phyloP scores from a whole-genome alignment of 2,329 filamentous ascomycete species.

The Cryphonectria carpinicola region DNA sequence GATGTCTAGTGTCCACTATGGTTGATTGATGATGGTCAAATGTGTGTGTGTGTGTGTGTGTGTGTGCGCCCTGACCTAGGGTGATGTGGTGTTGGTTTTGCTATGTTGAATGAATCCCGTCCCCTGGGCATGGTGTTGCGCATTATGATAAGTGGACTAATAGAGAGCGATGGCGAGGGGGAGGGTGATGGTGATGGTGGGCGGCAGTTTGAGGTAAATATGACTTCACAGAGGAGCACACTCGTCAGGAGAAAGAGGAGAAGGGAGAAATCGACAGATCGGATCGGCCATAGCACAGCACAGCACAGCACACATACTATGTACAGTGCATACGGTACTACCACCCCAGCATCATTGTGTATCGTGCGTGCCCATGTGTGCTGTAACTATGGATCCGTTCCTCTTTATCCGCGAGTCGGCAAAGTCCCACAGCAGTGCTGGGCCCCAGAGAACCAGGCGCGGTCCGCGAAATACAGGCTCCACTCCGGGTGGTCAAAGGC shows the following conservation, averaged over 20 bases:
- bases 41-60: background rate
- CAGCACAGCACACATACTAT: too few relatives aligned
- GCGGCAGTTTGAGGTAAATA: background rate
- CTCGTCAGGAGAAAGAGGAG: background rate
- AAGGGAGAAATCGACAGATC: background rate
- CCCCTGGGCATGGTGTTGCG: background rate
- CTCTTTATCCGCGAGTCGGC: constrained; percentile 1
- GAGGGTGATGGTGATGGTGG: too few relatives aligned
- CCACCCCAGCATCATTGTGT: too few relatives aligned
- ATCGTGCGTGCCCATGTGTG: background rate
- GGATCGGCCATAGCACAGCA: background rate
- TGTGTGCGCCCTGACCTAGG: background rate
- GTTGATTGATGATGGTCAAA: background rate
- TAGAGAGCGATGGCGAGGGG: background rate
- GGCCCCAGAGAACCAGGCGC: constrained; percentile 6
- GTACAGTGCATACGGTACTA: background rate
- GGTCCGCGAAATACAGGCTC: constrained; percentile 15
- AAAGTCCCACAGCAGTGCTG: constrained; percentile 2
- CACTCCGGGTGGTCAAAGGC: background rate
- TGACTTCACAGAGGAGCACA: background rate
- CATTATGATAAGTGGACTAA: background rate
- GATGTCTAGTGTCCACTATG: background rate
- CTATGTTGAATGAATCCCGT: background rate
- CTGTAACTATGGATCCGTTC: background rate
- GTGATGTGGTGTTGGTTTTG: background rate